Base-by-base conservation (phyloP, 495 filamentous ascomycete species). In the Daldinia grandis region DNA sequence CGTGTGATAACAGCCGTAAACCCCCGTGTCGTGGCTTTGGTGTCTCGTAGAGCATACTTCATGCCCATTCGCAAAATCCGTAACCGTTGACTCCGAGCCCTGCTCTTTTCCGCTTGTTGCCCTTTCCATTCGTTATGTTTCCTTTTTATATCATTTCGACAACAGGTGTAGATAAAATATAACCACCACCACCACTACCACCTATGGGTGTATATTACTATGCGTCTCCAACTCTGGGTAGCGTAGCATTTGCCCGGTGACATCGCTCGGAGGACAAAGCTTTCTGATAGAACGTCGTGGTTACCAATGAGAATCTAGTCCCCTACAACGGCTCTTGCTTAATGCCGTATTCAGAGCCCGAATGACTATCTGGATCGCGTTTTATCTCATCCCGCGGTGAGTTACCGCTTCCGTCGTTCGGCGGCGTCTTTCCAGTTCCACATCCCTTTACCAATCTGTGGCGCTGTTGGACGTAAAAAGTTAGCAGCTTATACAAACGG, bases 391-490 rank as follows among this genome's bases (percentile, higher is more conserved):
- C 68, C 15, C 28, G 44, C 15, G 72, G 67, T 5, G 72, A 71
- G 7, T 37, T 64, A 14, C 47, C 40, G 27, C 27, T 63, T 28
- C 54, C 62, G 15, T 71, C 69, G n/a, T 37, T 69, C 25, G 73
- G 59, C 4, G 61, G 54, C 4, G 61, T 79, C 49, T 80, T 85
- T 44, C 83, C 85, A 28, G 86, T 88, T 37, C 94, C 95, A 75
- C 95, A 98, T 27, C 93, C 93, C 80, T 98, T 98, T 69, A 98
- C 95, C 8, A 98, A 87, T 47, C 92, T 89, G 83, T 98, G 95
- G 73, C 95, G 86, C 95, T 98, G 72, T 74, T 68, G 60, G 65
- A 17, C 19, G 24, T 69, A 60, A 66, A 66, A 27, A 24, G 33
- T 72, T 55, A 66, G 70, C 47, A 67, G 40, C 37, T 51, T 12